A percentile compares a stretch with the other conserved stretches of the same genome.
Evolutionary conservation across 2,329 filamentous ascomycete genomes (phyloP).

Genomic region (Celoporthe dispersa): DNA sequence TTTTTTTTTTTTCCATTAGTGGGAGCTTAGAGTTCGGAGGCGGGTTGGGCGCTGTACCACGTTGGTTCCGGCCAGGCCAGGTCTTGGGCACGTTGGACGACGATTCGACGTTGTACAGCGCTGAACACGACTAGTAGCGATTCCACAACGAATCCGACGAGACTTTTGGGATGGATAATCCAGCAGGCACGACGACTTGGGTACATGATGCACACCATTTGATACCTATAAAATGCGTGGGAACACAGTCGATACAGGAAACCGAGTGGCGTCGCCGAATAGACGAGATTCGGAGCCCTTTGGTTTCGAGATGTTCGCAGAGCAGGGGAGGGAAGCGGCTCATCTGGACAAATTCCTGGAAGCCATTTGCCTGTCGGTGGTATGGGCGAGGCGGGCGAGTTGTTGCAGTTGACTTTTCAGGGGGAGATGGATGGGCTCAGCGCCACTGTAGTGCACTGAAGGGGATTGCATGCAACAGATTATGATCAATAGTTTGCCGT

Average conservation of each 20-base stretch:
- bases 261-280: not conserved
- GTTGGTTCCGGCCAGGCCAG: too few relatives aligned
- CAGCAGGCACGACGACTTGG: not conserved
- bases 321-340: not conserved
- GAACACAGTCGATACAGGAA: not conserved
- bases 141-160: not conserved
- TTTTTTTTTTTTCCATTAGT: too few relatives aligned
- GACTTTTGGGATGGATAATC: not conserved
- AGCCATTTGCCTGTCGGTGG: conserved; percentile 62
- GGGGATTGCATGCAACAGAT: not conserved
- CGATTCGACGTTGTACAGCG: not conserved
- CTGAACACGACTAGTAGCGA: not conserved
- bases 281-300: not conserved
- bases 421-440: conserved; percentile 74
- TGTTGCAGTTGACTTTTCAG: conserved; percentile 58
- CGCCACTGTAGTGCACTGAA: conserved; percentile 70
- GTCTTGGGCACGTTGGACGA: not conserved
- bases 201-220: not conserved
- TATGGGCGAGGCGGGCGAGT: conserved; percentile 70
- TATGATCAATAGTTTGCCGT: too few relatives aligned
- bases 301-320: not conserved
- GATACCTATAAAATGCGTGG: not conserved
- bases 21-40: too few relatives aligned
- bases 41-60: too few relatives aligned
- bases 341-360: not conserved